Conservation (phyloP, 345 rosid species). For the Eucalyptus virginea region DNA sequence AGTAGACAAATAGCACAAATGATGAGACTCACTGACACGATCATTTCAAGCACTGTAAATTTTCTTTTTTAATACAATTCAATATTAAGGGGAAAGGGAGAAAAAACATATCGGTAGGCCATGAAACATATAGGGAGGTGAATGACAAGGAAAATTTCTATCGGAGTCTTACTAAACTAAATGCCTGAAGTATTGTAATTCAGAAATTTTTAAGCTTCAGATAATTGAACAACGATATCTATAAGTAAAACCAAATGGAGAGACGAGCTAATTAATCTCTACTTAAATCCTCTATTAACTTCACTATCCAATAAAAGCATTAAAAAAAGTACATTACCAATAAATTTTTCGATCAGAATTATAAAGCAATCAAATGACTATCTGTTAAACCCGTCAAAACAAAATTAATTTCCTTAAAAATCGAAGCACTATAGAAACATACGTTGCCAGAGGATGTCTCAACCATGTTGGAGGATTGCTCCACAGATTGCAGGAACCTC, state of each 20-base stretch:
- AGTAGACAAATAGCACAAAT: not conserved
- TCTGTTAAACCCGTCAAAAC: not conserved
- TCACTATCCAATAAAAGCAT: not conserved
- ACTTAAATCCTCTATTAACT: not conserved
- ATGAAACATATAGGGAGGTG: not conserved
- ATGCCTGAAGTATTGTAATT: not conserved
- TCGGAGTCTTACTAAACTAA: not conserved
- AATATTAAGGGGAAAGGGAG: not conserved
- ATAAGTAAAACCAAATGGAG: not conserved
- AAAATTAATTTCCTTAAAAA: not conserved
- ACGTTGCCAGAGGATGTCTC: slow-evolving; percentile 90
- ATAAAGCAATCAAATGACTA: not conserved
- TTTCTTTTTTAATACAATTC: not conserved
- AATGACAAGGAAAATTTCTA: not conserved
- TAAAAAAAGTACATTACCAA: not conserved
- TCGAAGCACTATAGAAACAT: slow-evolving; percentile 20
- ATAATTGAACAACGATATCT: not conserved
- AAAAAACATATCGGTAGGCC: not conserved
- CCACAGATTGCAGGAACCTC: slow-evolving; percentile 84
- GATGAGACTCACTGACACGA: not conserved
- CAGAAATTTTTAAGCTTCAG: not conserved
- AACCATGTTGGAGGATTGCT: slow-evolving; percentile 61
- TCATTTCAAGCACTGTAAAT: not conserved
- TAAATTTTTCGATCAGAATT: not conserved
- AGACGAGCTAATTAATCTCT: not conserved